Conservation (phyloP, 371 early-diverging fungal species). For the Mucor irregularis region DNA sequence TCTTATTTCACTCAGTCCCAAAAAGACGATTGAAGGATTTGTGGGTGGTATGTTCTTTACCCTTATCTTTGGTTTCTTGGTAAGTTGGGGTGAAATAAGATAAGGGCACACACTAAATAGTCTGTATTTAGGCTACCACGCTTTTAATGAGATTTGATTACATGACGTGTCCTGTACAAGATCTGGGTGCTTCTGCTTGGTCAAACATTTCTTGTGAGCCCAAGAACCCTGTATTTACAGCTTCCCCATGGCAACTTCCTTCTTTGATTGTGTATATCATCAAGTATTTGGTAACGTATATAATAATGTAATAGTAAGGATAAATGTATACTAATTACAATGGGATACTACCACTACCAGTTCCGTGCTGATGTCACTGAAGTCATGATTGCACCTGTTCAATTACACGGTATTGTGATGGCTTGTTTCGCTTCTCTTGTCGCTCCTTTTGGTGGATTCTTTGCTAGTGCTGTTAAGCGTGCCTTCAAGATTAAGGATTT, state of each 20-base stretch:
- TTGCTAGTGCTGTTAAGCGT: slow-evolving; percentile 98
- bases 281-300: slow-evolving; percentile 31
- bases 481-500: slow-evolving; percentile 99
- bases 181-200: slow-evolving; percentile 49
- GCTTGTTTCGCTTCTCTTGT: slow-evolving; percentile 95
- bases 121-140: slow-evolving; percentile 12
- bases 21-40: slow-evolving; percentile 99
- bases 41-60: slow-evolving; percentile 94
- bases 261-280: slow-evolving; percentile 22
- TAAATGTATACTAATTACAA: not conserved
- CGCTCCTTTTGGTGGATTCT: slow-evolving; percentile 99
- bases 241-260: slow-evolving; percentile 44
- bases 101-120: not conserved
- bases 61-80: slow-evolving; percentile 81
- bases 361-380: slow-evolving; percentile 30
- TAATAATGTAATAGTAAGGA: not conserved
- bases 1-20: slow-evolving; percentile 94
- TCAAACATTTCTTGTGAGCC: slow-evolving; percentile 49
- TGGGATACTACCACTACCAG: too few relatives aligned
- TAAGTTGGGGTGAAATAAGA: slow-evolving; percentile 28
- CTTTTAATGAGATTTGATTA: slow-evolving; percentile 69
- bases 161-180: slow-evolving; percentile 81
- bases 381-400: slow-evolving; percentile 78
- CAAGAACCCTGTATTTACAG: slow-evolving; percentile 49
- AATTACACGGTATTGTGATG: slow-evolving; percentile 89